Conservation (phyloP, 371 early-diverging fungal genomes). For the Apophysomyces trapeziformis region DNA sequence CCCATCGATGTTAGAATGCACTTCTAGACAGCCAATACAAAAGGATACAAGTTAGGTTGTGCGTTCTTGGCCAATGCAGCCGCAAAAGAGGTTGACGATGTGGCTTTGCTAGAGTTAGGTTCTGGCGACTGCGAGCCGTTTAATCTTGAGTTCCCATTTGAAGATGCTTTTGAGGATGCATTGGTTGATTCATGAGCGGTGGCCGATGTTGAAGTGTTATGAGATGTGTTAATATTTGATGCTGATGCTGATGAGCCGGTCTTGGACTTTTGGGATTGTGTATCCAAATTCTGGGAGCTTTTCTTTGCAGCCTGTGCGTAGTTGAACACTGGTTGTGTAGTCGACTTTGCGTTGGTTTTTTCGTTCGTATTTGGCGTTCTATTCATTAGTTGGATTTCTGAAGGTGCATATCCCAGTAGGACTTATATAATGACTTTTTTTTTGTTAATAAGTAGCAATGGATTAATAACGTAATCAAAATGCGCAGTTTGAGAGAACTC, state of each 20-base stretch:
- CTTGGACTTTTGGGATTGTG: conserved; percentile 9
- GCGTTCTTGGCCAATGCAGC: conserved; percentile 35
- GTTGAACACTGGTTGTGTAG: conserved; percentile 48
- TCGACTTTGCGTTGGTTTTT: conserved; percentile 39
- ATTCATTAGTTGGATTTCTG: conserved; percentile 48
- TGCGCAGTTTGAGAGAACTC: neutral
- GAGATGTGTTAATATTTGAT: conserved; percentile 8
- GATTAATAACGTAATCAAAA: neutral
- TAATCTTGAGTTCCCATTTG: conserved; percentile 19
- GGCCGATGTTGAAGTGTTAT: conserved; percentile 10
- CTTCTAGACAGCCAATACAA: neutral
- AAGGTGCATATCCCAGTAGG: conserved; percentile 49
- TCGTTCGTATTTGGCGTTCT: conserved; percentile 43
- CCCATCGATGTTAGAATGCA: neutral
- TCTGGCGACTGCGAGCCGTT: conserved; percentile 17
- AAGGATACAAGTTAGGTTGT: conserved; percentile 28
- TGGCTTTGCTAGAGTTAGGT: conserved; percentile 29
- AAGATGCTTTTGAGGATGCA: conserved; percentile 3
- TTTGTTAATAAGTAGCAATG: no score
- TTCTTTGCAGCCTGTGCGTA: conserved; percentile 53
- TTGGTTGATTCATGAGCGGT: conserved; percentile 9
- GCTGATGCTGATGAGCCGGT: conserved; percentile 4
- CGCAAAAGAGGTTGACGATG: conserved; percentile 27
- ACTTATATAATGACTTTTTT: conserved; percentile 14
- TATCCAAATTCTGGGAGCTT: conserved; percentile 33